A percentile compares a stretch with the other conserved stretches of the same genome.
phyloP scores from a whole-genome alignment of 108 stramenopile genomes.

The Asterionellopsis glacialis region DNA sequence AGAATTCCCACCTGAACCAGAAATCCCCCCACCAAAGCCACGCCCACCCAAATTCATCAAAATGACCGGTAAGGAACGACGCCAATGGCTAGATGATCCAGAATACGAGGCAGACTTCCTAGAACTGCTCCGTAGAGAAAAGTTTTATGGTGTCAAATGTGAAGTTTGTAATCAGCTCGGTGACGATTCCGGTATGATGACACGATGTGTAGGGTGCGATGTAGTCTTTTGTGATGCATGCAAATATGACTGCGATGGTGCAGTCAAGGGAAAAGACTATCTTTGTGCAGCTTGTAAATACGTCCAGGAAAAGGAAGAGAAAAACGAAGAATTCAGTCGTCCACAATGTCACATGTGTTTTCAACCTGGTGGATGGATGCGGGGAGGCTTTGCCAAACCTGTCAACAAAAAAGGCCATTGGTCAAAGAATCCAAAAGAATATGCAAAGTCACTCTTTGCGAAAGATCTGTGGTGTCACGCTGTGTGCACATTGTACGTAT shows the following conservation, averaged over 20 bases:
- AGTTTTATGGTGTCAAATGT: constrained; percentile 52
- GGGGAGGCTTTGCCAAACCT: constrained; percentile 40
- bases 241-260: constrained; percentile 22
- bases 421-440: constrained; percentile 35
- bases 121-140: constrained; percentile 37
- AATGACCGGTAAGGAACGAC: constrained; percentile 50
- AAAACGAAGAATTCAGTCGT: constrained; percentile 18
- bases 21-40: constrained; percentile 10
- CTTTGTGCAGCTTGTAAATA: constrained; percentile 47
- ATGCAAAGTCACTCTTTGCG: constrained; percentile 52
- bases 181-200: constrained; percentile 26
- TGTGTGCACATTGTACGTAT: constrained; percentile 71
- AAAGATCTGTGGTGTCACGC: constrained; percentile 54
- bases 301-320: constrained; percentile 22
- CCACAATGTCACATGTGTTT: constrained; percentile 72
- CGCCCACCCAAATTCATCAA: constrained; percentile 59
- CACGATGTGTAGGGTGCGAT: constrained; percentile 48
- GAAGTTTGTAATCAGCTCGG: constrained; percentile 53
- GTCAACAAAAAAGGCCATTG: constrained; percentile 43
- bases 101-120: constrained; percentile 56
- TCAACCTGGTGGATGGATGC: constrained; percentile 47
- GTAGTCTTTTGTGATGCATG: constrained; percentile 51
- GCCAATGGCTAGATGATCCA: constrained; percentile 32
- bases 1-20: constrained; percentile 66
- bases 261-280: constrained; percentile 8